Evolutionary conservation across 345 rosid species (phyloP), one percentile per base, ranked within the genome.

Genomic region (Erodium maritimum): DNA sequence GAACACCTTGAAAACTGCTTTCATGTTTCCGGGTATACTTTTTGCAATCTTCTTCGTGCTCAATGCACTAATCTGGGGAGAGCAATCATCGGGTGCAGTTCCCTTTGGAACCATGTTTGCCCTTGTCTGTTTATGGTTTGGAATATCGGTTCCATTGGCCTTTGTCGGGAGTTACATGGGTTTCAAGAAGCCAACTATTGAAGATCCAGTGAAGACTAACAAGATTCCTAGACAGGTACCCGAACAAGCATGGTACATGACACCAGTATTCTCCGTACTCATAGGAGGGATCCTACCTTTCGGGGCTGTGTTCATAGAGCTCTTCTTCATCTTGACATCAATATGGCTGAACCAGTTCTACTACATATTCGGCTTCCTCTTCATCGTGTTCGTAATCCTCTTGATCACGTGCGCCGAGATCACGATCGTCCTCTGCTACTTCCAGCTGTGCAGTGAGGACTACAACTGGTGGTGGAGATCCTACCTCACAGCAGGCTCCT

Each of bases 341-440:
- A 21, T 60, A 18, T 19, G 63, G 56, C 46, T 60, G 46, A 50
- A 60, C 21, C 55, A 60, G 54, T 23, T 60, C 54, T 23, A 50
- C 46, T 51, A 60, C 56, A 60, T 60, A 42, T 60, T 50, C 17
- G 63, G 63, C 21, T 60, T 60, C 63, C 63, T 50, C 22, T 60
- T 60, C 23, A 21, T 60, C 9, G 63, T 60, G n/a, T 60, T 60
- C 55, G 13, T 50, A 17, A 50, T 60, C 55, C 42, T 60, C 9
- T 3, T 60, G 11, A 60, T 60, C 55, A 29, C 54, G 19, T 50
- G 56, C 6, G 48, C 56, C 19, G 63, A 60, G 37, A 50, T 51
- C n/a, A 60, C 55, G 0, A 60, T 60, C 19, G 48, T 60, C n/a
- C 54, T 60, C 23, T 53, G 45, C 37, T 29, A 29, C 37, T 29